Evolutionary conservation across 2,329 filamentous ascomycete genomes (phyloP), one percentile per base, ranked within the genome.

Genomic region (Claviceps sorghi): DNA sequence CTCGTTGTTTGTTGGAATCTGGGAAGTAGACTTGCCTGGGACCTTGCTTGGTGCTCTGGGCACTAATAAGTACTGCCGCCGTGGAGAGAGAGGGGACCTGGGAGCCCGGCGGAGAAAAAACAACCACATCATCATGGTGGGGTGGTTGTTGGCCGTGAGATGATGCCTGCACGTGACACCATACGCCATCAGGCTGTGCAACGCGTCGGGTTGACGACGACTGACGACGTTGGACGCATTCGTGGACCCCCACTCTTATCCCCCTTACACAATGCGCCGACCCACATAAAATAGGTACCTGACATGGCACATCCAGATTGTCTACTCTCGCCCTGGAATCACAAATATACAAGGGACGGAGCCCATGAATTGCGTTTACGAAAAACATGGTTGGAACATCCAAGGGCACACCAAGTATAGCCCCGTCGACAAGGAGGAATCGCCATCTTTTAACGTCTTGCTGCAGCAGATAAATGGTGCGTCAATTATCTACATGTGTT

Each of bases 81-180:
- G 52, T 53, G 54, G 54, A 55, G 57, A 55, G 57, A 48, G 48
- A 42, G 21, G 36, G 36, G 36, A 38, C 22, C 51, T 49, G 60
- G 60, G 60, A 58, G 60, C 54, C 60, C 58, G 60, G 60, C 59
- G 61, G 61, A 63, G 61, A 61, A 62, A 64, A 63, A 64, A 60
- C 61, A 65, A 65, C 60, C 59, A 55, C 58, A 58, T 59, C 57
- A 58, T 53, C 49, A 55, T 61, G 61, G 61, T 64, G 64, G 63
- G 64, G 45, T 47, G 64, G 45, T 47, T 48, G 45, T 61, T 64
- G 56, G 43, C 61, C 52, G 59, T 61, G 59, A 61, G 61, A 64
- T 61, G 49, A 55, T 21, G 30, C 3, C 48, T 38, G 44, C 64
- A 67, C 64, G 65, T 67, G 64, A 67, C 59, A 26, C 40, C 22